Conservation (phyloP, 2,329 filamentous ascomycete genomes). For the Arachnopeziza araneosa region DNA sequence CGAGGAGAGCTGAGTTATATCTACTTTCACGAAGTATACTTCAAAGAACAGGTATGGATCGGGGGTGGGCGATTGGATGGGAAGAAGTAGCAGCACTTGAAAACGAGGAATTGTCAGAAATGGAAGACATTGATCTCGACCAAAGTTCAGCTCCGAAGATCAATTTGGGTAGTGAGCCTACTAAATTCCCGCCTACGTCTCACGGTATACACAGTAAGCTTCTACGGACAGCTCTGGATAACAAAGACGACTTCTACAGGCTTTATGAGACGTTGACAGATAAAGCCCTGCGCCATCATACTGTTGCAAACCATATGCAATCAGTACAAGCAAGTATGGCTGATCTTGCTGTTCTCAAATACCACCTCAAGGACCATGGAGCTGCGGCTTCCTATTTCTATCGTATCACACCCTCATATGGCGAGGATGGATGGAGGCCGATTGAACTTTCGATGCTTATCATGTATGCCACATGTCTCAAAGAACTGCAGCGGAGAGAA, state of each 20-base stretch:
- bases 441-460: conserved; percentile 79
- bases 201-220: conserved; percentile 50
- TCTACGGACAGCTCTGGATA: conserved; percentile 56
- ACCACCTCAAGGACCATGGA: conserved; percentile 65
- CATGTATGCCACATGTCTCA: conserved; percentile 79
- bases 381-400: conserved; percentile 74
- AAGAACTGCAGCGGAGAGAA: conserved; percentile 67
- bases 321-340: conserved; percentile 73
- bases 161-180: neutral
- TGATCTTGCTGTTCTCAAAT: conserved; percentile 82
- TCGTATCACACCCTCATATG: conserved; percentile 72
- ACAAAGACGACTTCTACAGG: conserved; percentile 57
- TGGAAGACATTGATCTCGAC: conserved; percentile 55
- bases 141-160: conserved; percentile 11
- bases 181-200: conserved; percentile 21
- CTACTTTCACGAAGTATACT: conserved; percentile 74
- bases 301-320: conserved; percentile 70
- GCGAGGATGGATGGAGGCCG: conserved; percentile 69
- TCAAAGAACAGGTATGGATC: conserved; percentile 64
- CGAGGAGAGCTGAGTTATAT: conserved; percentile 75
- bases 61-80: conserved; percentile 77
- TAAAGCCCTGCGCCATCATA: conserved; percentile 76
- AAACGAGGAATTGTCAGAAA: conserved; percentile 32
- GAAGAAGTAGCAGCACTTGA: conserved; percentile 45
- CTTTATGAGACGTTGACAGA: conserved; percentile 76